Percentiles rank a stretch among this genome's conserved stretches.
phyloP scores from a whole-genome alignment of 352 stramenopile genomes.

The Discostella stelligera region DNA sequence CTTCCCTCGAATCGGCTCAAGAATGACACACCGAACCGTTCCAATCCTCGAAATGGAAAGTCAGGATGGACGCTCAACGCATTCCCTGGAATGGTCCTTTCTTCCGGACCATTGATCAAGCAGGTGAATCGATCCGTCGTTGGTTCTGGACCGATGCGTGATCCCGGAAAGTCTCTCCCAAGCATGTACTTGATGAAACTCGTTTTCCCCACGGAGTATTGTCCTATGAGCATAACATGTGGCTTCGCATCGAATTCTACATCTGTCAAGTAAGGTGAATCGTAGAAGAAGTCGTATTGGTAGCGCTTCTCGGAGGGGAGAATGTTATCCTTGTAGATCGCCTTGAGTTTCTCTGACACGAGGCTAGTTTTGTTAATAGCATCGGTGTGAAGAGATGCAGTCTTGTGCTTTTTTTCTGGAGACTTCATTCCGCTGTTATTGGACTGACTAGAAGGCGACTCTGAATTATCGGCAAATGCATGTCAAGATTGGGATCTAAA shows the following conservation, averaged over 20 bases:
- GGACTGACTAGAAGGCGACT: too few relatives aligned
- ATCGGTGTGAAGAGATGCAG: conserved; percentile 43
- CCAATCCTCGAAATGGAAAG: conserved; percentile 89
- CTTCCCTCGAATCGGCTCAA: conserved; percentile 92
- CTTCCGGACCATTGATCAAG: conserved; percentile 90
- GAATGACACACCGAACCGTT: conserved; percentile 93
- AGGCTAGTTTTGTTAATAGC: conserved; percentile 84
- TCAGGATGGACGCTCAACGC: conserved; percentile 82
- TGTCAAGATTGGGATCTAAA: too few relatives aligned
- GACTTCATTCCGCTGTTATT: too few relatives aligned
- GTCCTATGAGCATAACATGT: conserved; percentile 75
- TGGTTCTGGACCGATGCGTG: conserved; percentile 95
- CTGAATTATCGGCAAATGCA: too few relatives aligned
- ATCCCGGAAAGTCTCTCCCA: conserved; percentile 93
- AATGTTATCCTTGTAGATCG: conserved; percentile 80
- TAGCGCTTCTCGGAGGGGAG: conserved; percentile 71
- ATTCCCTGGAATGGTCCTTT: conserved; percentile 90
- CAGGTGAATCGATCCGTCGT: conserved; percentile 96
- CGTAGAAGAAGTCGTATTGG: conserved; percentile 83
- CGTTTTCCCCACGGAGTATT: conserved; percentile 97
- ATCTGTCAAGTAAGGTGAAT: conserved; percentile 65
- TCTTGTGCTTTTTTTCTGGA: too few relatives aligned
- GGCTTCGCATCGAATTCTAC: conserved; percentile 79
- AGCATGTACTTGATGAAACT: conserved; percentile 97
- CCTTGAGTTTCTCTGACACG: conserved; percentile 81